Evolutionary conservation across 2,329 filamentous ascomycete species (phyloP).

Genomic region (Aphanocladium album): DNA sequence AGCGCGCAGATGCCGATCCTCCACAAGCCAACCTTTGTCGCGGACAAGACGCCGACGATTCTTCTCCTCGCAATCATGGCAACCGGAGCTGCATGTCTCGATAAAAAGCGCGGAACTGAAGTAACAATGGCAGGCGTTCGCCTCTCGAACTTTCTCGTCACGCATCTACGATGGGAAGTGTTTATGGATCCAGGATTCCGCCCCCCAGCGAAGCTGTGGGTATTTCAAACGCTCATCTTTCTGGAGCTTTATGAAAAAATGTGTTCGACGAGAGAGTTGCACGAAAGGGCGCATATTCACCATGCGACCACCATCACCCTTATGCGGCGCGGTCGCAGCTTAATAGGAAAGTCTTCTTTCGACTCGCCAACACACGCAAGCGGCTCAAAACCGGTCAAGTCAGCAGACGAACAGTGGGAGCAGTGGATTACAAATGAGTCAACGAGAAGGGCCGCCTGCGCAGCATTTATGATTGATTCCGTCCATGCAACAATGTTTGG

Average conservation of each 20-base stretch:
- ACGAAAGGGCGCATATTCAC: slow-evolving; percentile 93
- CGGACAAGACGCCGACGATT: slow-evolving; percentile 79
- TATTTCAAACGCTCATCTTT: slow-evolving; percentile 85
- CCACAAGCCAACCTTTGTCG: slow-evolving; percentile 88
- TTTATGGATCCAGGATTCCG: slow-evolving; percentile 88
- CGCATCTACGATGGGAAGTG: slow-evolving; percentile 92
- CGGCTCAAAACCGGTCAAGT: slow-evolving; percentile 61
- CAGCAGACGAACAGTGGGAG: slow-evolving; percentile 87
- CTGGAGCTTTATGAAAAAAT: slow-evolving; percentile 96
- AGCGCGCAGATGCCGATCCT: slow-evolving; percentile 92
- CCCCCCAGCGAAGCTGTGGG: slow-evolving; percentile 90
- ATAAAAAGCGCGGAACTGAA: slow-evolving; percentile 71
- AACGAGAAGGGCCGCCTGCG: slow-evolving; percentile 83
- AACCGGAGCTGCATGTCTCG: slow-evolving; percentile 84
- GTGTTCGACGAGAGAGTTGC: slow-evolving; percentile 86
- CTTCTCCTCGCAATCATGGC: slow-evolving; percentile 85
- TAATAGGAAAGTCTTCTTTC: slow-evolving; percentile 78
- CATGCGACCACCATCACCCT: slow-evolving; percentile 92
- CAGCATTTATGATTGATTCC: slow-evolving; percentile 90
- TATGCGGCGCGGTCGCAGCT: slow-evolving; percentile 87
- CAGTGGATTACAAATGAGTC: slow-evolving; percentile 94
- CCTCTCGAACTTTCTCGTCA: slow-evolving; percentile 83
- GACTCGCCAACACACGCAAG: slow-evolving; percentile 77
- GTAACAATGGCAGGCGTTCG: slow-evolving; percentile 73
- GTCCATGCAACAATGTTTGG: slow-evolving; percentile 98